Evolutionary conservation across 495 filamentous ascomycete genomes (phyloP).

Genomic region (Aspergillus ellipticus): DNA sequence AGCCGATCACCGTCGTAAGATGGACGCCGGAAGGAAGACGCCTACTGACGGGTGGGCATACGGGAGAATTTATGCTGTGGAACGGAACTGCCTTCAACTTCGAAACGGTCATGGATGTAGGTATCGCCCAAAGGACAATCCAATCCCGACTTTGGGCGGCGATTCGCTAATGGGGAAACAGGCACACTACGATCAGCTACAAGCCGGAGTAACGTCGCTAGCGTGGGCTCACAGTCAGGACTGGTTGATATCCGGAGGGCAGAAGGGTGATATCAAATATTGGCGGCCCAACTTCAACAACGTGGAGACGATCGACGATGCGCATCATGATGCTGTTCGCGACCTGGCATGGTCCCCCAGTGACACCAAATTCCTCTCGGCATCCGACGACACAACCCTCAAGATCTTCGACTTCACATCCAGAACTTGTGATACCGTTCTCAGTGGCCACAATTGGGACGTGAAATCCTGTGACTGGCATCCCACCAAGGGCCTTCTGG

Average conservation of each 20-base stretch:
- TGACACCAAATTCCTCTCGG: slow-evolving; percentile 92
- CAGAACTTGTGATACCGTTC: slow-evolving; percentile 70
- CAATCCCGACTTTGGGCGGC: not conserved
- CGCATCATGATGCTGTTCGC: slow-evolving; percentile 82
- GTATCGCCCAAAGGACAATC: slow-evolving; percentile 12
- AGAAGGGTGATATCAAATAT: slow-evolving; percentile 93
- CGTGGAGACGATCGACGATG: slow-evolving; percentile 88
- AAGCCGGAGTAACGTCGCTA: slow-evolving; percentile 78
- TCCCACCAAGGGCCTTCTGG: slow-evolving; percentile 87
- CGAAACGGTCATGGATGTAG: slow-evolving; percentile 91
- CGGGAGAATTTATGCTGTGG: slow-evolving; percentile 97
- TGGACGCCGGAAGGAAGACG: slow-evolving; percentile 96
- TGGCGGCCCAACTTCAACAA: slow-evolving; percentile 99
- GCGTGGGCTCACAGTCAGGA: slow-evolving; percentile 92
- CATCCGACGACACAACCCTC: slow-evolving; percentile 85
- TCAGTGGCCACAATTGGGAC: slow-evolving; percentile 93
- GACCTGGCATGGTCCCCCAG: slow-evolving; percentile 92
- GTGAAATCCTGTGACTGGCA: slow-evolving; percentile 97
- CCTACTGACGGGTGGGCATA: slow-evolving; percentile 87
- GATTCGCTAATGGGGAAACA: slow-evolving; percentile 21
- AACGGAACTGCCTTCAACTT: slow-evolving; percentile 99
- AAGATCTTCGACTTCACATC: slow-evolving; percentile 97
- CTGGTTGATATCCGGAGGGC: slow-evolving; percentile 94
- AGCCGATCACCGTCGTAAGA: slow-evolving; percentile 93
- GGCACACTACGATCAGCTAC: slow-evolving; percentile 74